Conservation (phyloP, 2,329 filamentous ascomycete genomes). For the Phialemoniopsis sp. region DNA sequence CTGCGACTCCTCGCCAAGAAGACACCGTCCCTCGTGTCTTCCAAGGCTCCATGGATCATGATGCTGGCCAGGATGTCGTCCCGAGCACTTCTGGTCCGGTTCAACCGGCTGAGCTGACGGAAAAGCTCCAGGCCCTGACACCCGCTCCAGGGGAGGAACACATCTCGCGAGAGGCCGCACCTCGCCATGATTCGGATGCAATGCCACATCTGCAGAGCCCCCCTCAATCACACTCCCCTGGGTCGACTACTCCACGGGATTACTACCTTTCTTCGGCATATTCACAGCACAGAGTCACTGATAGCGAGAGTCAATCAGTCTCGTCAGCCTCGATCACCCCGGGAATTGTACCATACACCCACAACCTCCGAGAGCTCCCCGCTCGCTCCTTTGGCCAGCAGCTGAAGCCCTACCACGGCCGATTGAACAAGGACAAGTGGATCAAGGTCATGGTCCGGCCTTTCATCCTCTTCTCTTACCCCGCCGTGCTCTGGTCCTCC, state of each 20-base stretch:
- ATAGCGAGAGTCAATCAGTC: constrained; percentile 36
- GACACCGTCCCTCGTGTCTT: too few species aligned
- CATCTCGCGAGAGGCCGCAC: constrained; percentile 6
- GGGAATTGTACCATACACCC: constrained; percentile 59
- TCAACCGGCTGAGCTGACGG: neutral
- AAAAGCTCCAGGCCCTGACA: neutral
- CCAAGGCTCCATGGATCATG: neutral
- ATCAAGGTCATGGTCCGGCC: constrained; percentile 72
- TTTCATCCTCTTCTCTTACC: constrained; percentile 83
- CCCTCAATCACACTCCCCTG: neutral
- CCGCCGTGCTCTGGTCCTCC: constrained; percentile 83
- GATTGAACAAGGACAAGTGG: constrained; percentile 77
- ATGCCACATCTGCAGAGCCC: constrained; percentile 12
- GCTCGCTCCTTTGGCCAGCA: constrained; percentile 69
- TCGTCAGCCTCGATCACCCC: constrained; percentile 26
- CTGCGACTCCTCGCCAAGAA: too few species aligned
- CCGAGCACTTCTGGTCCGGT: neutral
- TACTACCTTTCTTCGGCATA: too few species aligned
- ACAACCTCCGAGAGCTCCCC: constrained; percentile 61
- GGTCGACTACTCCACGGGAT: too few species aligned
- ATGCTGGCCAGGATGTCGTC: neutral
- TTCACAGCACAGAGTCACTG: constrained; percentile 21
- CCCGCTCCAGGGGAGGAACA: constrained; percentile 1
- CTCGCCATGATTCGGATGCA: neutral
- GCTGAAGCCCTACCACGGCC: constrained; percentile 72